Base-by-base conservation (phyloP, 2,329 filamentous ascomycete genomes). In the Xylariaceae sp. region DNA sequence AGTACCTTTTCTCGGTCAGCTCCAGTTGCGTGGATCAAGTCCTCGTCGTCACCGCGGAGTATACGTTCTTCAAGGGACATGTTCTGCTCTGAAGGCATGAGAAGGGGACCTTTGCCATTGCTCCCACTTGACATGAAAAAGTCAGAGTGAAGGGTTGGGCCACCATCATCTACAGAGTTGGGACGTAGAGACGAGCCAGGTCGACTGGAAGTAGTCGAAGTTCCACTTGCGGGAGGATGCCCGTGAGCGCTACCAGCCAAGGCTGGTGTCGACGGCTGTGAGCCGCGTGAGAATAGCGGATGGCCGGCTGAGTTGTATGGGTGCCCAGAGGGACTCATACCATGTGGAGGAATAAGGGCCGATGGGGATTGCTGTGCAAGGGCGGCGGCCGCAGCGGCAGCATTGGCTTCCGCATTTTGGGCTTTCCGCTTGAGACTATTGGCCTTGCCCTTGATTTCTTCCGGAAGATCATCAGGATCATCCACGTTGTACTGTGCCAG, bases 401-500 rank as follows among this genome's bases (percentile, higher is more conserved):
- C 71, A 0, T 74, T 74, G 0, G 74, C 74, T 45, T 79, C 76
- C 2, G 76, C 76, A 41, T 78, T 78, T 39, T 81, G 70, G 4
- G 83, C 82, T 64, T 91, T 91, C 21, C 87, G 82, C 52, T 88
- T 86, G 5, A 83, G 67, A 51, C 79, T 82, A 51, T 86, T 83
- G 0, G 84, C 83, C 63, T 95, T 95, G 4, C 87, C 82, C 53
- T 88, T 84, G 50, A 91, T 79, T 55, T 87, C 82, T 50, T 90
- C 83, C 0, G 93, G 93, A 4, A 98, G 75, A 55, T 96, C 88
- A 43, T 97, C 92, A 0, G 89, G 88, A 55, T 94, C 89, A 3
- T 91, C 85, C 11, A 97, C 88, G 2, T 90, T 91, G 50, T 93
- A 82, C 58, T 93, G 86, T 2, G 83, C 83, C 74, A 98, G 85